phyloP scores from a whole-genome alignment of 1,284 basidiomycete genomes.

The Boletus nobilissimus region DNA sequence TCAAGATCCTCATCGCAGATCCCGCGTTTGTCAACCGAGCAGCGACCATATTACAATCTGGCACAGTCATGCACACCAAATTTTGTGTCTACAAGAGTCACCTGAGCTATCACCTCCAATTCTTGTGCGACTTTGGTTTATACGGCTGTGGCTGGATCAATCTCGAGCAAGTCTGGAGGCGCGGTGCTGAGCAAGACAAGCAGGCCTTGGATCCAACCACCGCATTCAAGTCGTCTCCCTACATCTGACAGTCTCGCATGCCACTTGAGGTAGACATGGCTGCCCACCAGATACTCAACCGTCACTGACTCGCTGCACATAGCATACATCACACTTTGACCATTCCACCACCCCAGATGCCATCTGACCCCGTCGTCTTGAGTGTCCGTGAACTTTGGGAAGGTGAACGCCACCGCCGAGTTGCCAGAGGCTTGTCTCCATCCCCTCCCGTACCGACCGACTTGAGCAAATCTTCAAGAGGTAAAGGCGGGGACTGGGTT shows the following conservation, averaged over 20 bases:
- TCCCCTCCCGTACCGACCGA: constrained; percentile 76
- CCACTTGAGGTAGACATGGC: constrained; percentile 87
- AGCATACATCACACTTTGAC: constrained; percentile 80
- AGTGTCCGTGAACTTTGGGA: constrained; percentile 96
- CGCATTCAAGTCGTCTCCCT: constrained; percentile 50
- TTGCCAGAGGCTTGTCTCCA: constrained; percentile 70
- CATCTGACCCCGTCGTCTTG: constrained; percentile 83
- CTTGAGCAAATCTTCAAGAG: constrained; percentile 67
- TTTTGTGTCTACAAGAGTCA: constrained; percentile 91
- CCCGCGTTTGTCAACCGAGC: constrained; percentile 76
- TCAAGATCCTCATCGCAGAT: constrained; percentile 87
- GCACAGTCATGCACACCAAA: constrained; percentile 80
- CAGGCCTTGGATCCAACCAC: constrained; percentile 29
- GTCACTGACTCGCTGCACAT: constrained; percentile 72
- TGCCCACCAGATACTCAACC: constrained; percentile 88
- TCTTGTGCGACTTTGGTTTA: constrained; percentile 95
- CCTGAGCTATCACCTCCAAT: constrained; percentile 89
- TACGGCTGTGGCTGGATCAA: constrained; percentile 95
- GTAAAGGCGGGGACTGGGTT: constrained; percentile 70
- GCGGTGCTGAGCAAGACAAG: constrained; percentile 52
- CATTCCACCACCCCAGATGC: constrained; percentile 61
- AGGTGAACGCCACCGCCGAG: constrained; percentile 83
- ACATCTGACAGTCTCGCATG: constrained; percentile 76
- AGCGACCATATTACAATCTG: constrained; percentile 81
- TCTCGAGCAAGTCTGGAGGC: constrained; percentile 65